Percentiles rank a stretch among this genome's conserved stretches.
These are phyloP conservation scores for Syzygium syzygioides DNA, from an alignment of 441 rosid genomes.

Conservation along the genomic window DNA sequence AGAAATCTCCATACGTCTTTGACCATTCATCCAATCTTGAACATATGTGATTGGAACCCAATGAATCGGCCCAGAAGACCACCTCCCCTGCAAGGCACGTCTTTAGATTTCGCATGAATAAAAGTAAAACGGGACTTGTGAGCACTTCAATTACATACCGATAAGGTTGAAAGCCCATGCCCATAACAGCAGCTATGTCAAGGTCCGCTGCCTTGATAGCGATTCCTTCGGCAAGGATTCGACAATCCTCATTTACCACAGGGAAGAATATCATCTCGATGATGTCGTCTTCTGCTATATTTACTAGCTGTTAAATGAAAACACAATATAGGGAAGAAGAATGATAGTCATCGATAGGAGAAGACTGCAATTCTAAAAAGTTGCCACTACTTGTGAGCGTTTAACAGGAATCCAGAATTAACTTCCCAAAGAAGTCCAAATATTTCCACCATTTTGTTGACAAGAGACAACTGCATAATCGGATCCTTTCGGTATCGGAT, in stretches of 20 bases:
- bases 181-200: conserved; percentile 23
- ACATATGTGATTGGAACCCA: conserved; percentile 10
- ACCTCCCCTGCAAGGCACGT: conserved; percentile 15
- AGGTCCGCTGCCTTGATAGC: conserved; percentile 22
- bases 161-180: conserved; percentile 24
- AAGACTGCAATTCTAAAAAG: neutral
- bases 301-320: neutral
- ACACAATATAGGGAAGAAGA: neutral
- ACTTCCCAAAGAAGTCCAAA: neutral
- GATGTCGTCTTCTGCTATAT: conserved; percentile 14
- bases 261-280: conserved; percentile 26
- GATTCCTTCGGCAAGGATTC: conserved; percentile 18
- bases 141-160: conserved; percentile 3
- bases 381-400: neutral
- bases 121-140: neutral
- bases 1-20: conserved; percentile 7
- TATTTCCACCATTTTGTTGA: too few species aligned
- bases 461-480: too few species aligned
- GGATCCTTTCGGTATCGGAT: too few species aligned
- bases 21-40: conserved; percentile 12
- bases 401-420: neutral
- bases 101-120: neutral
- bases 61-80: conserved; percentile 17
- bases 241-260: conserved; percentile 25
- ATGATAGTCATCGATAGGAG: neutral